phyloP scores from a whole-genome alignment of 257 asterid species.

The Coffea canephora region DNA sequence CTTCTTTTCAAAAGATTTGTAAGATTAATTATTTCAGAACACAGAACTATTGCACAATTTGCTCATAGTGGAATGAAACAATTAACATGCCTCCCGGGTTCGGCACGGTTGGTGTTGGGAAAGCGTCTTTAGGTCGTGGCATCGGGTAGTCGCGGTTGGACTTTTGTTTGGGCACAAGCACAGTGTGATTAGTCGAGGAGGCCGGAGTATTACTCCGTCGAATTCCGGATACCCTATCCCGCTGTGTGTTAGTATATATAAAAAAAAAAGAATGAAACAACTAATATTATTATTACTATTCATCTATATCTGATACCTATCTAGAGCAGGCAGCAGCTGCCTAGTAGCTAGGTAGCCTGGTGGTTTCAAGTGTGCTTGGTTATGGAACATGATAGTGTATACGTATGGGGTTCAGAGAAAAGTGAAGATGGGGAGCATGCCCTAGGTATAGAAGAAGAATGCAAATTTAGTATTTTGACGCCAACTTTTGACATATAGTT shows the following conservation, averaged over 20 bases:
- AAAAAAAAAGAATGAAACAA: neutral
- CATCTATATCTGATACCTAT: neutral
- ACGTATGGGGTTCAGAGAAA: constrained; percentile 26
- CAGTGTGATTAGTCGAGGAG: no score
- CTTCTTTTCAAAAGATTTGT: neutral
- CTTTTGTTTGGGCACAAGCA: no score
- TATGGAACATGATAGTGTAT: neutral
- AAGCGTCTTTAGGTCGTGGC: no score
- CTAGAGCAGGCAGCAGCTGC: constrained; percentile 10
- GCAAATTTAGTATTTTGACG: constrained; percentile 2
- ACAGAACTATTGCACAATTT: neutral
- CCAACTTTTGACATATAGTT: constrained; percentile 9
- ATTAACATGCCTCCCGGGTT: no score
- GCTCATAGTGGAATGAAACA: neutral
- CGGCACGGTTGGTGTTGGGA: no score
- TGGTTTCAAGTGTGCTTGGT: constrained; percentile 3
- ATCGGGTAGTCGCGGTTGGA: no score
- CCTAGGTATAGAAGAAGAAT: constrained; percentile 31
- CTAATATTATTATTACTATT: no score
- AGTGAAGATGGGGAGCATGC: constrained; percentile 33
- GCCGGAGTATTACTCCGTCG: no score
- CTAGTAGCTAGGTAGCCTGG: neutral
- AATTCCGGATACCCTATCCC: no score
- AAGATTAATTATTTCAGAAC: neutral
- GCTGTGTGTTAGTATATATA: no score